Base-by-base conservation (phyloP, 2,329 filamentous ascomycete genomes). In the Myriosclerotinia duriaeana region DNA sequence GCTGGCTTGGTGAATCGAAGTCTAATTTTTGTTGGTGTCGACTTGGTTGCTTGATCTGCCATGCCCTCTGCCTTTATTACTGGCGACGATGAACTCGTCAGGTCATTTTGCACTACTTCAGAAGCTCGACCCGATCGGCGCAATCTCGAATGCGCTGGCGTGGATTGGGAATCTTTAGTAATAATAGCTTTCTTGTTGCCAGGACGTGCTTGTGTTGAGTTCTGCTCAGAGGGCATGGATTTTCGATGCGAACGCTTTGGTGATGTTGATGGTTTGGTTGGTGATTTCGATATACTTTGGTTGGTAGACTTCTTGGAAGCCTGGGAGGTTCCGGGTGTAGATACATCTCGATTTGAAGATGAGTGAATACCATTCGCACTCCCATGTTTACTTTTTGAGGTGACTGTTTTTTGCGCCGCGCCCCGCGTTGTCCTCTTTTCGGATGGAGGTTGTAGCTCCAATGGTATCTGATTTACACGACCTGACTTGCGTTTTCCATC, bases 401-500 rank as follows among this genome's bases (percentile, higher is more conserved):
- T 72, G 64, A 72, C 69, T 36, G 72, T 71, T 67, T 74, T 75
- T 63, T 81, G 78, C 4, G 79, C 72, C 59, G 79, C 76, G 65
- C 81, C 79, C 69, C 85, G 79, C 1, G 84, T 86, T 68, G 81
- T 77, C 64, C 85, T 81, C 71, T 83, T 86, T 63, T 80, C 80
- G 50, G 79, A 79, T 55, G 77, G 79, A 20, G 81, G 79, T 68
- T 83, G 82, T 53, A 84, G 72, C 68, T 87, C 84, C 40, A 84
- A 68, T 22, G 85, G 84, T 17, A 87, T 74, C 38, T 70, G 70
- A 74, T 89, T 89, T 73, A 87, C 85, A 68, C 87, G 84, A 52
- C 86, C 86, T 30, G 87, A 90, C 74, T 87, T 89, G 68, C 87
- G 84, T 70, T 84, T 84, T 59, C 91, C 92, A 85, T 84, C 90